Conservation (phyloP, 768 basidiomycete species). For the Lentinula raphanica region DNA sequence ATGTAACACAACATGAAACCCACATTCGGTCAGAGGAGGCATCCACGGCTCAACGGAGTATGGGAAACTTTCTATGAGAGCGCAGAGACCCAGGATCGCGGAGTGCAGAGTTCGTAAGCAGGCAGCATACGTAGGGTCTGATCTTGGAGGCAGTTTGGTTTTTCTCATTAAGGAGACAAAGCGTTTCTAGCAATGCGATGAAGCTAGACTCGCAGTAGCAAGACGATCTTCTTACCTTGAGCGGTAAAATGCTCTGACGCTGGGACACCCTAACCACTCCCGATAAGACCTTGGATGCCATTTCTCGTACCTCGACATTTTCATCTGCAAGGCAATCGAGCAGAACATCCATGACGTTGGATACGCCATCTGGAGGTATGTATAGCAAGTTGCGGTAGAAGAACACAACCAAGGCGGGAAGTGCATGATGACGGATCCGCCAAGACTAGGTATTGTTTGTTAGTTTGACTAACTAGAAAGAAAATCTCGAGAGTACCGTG, state of each 20-base stretch:
- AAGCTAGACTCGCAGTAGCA: constrained; percentile 4
- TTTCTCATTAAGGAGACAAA: constrained; percentile 63
- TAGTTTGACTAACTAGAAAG: constrained; percentile 42
- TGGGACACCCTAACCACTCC: constrained; percentile 90
- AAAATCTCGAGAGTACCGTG: constrained; percentile 39
- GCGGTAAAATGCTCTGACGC: constrained; percentile 74
- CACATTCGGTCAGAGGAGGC: constrained; percentile 75
- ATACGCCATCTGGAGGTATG: constrained; percentile 61
- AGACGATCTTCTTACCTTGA: constrained; percentile 54
- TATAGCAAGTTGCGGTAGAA: constrained; percentile 86
- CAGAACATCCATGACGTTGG: constrained; percentile 75
- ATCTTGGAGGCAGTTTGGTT: constrained; percentile 61
- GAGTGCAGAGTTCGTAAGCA: constrained; percentile 74
- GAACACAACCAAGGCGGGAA: constrained; percentile 86
- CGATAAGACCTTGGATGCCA: constrained; percentile 81
- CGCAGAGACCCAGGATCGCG: constrained; percentile 85
- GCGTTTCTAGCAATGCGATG: constrained; percentile 54
- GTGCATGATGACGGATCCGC: constrained; percentile 81
- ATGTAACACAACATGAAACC: constrained; percentile 9
- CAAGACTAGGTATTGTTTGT: constrained; percentile 59
- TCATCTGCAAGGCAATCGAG: constrained; percentile 83
- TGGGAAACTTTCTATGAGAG: constrained; percentile 88
- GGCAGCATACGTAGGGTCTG: constrained; percentile 68
- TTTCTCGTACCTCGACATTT: constrained; percentile 90
- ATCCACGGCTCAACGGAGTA: constrained; percentile 94